Evolutionary conservation across 345 rosid species (phyloP), one percentile per base, ranked within the genome.

Genomic region (Melaleuca alternifolia): DNA sequence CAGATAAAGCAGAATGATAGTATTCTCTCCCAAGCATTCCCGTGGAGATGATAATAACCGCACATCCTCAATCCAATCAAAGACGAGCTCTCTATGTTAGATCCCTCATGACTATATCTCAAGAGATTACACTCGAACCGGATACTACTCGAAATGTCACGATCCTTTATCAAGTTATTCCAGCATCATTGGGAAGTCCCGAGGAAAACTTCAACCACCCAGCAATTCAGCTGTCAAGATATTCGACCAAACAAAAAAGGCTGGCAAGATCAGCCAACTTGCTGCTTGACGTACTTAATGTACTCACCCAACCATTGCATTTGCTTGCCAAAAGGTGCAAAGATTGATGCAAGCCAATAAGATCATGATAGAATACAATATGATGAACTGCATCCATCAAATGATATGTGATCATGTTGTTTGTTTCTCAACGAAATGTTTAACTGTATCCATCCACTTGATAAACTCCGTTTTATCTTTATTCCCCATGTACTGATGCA

Each of bases 401-500:
- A 71, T 18, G 37, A 71, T 18, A 71, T 71, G 11, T 71, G 79
- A 37, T 71, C 79, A 71, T 18, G 7, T 59, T 59, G 10, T 9
- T 10, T 71, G 33, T 41, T 9, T 87, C 92, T 93, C 97, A 33
- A 97, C 87, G 88, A 88, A 92, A 85, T 95, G 94, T 90, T 94
- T 94, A 54, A 97, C 91, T 41, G 92, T 91, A 88, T 87, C 90
- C 93, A 97, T 91, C 98, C 98, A 97, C 89, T 93, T 89, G 85
- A 94, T 87, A 86, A 85, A 92, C 89, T 97, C 99, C 5, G 88
- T 89, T 91, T 90, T 94, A 57, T 88, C 95, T 91, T 95, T 97
- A 92, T 92, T 96, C 85, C 87, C 89, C 94, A 97, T 92, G 89
- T 93, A 95, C 87, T 79, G 89, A 87, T 96, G 99, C 92, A 97